phyloP scores from a whole-genome alignment of 2,329 filamentous ascomycete species.

The Dendryphion nanum region DNA sequence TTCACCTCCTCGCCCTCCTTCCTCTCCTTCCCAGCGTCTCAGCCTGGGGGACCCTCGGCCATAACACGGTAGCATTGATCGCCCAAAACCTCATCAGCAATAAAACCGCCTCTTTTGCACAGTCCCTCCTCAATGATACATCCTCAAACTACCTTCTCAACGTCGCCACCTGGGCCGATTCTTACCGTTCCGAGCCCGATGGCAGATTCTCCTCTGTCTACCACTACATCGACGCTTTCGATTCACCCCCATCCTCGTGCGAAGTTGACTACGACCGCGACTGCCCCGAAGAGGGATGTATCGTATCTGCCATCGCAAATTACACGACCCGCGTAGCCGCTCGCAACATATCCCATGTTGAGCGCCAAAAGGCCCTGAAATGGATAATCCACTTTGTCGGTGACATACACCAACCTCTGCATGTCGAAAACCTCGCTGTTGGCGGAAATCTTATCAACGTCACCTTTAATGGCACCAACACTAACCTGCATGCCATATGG shows the following conservation, averaged over 20 bases:
- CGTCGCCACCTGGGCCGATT: constrained; percentile 56
- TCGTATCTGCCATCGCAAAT: constrained; percentile 55
- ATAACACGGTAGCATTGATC: constrained; percentile 55
- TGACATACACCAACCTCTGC: constrained; percentile 73
- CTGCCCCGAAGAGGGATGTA: constrained; percentile 51
- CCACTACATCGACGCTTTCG: constrained; percentile 55
- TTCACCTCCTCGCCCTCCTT: constrained; percentile 21
- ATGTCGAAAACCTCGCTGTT: constrained; percentile 48
- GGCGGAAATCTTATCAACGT: constrained; percentile 48
- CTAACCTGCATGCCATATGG: constrained; percentile 47
- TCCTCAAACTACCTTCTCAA: constrained; percentile 49
- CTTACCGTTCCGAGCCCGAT: constrained; percentile 48
- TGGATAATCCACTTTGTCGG: constrained; percentile 60
- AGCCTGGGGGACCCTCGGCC: constrained; percentile 55
- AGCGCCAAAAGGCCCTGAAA: constrained; percentile 46
- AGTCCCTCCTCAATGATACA: constrained; percentile 44
- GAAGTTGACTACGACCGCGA: constrained; percentile 52
- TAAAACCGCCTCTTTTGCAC: constrained; percentile 45
- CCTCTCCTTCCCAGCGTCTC: constrained; percentile 20
- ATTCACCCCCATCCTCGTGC: constrained; percentile 48
- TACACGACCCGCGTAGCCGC: constrained; percentile 37
- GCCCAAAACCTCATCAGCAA: constrained; percentile 49
- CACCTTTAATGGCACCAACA: constrained; percentile 40
- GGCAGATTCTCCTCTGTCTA: constrained; percentile 48
- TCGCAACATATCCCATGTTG: constrained; percentile 27